Percentiles rank a stretch among this genome's conserved stretches.
phyloP scores from a whole-genome alignment of 2,329 filamentous ascomycete species.

The Daldinia sp. region DNA sequence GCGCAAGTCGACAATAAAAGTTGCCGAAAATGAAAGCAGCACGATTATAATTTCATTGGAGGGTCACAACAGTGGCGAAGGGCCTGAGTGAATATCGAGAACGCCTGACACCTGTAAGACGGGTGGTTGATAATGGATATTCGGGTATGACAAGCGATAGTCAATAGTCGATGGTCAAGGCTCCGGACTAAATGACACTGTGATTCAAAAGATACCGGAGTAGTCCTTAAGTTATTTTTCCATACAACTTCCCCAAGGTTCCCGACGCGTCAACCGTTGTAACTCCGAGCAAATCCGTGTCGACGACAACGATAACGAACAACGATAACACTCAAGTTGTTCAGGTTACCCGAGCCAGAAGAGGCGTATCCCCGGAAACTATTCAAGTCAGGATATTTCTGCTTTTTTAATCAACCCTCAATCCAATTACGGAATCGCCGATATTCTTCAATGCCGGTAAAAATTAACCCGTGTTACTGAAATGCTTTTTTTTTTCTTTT shows the following conservation, averaged over 20 bases:
- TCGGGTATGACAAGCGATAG: slow-evolving; percentile 21
- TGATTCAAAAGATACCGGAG: slow-evolving; percentile 10
- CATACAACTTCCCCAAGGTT: neutral
- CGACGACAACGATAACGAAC: slow-evolving; percentile 3
- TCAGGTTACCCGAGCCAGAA: neutral
- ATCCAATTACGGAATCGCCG: neutral
- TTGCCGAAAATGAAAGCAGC: slow-evolving; percentile 24
- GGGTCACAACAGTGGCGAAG: slow-evolving; percentile 29
- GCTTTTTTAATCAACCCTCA: slow-evolving; percentile 5
- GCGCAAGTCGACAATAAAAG: slow-evolving; percentile 36
- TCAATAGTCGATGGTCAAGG: slow-evolving; percentile 1
- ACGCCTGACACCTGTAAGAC: slow-evolving; percentile 18
- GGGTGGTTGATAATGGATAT: slow-evolving; percentile 5
- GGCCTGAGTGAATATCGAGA: slow-evolving; percentile 7
- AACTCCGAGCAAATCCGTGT: slow-evolving; percentile 10
- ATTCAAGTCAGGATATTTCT: slow-evolving; percentile 3
- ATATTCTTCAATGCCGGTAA: neutral
- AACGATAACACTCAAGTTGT: too few relatives aligned
- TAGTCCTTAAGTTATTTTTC: slow-evolving; percentile 11
- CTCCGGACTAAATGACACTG: slow-evolving; percentile 14
- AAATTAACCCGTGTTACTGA: neutral
- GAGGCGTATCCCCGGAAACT: slow-evolving; percentile 4
- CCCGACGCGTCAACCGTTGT: slow-evolving; percentile 9
- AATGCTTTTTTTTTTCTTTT: neutral
- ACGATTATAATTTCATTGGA: slow-evolving; percentile 24